Evolutionary conservation across 257 asterid genomes (phyloP).

Genomic region (Capsicum baccatum): DNA sequence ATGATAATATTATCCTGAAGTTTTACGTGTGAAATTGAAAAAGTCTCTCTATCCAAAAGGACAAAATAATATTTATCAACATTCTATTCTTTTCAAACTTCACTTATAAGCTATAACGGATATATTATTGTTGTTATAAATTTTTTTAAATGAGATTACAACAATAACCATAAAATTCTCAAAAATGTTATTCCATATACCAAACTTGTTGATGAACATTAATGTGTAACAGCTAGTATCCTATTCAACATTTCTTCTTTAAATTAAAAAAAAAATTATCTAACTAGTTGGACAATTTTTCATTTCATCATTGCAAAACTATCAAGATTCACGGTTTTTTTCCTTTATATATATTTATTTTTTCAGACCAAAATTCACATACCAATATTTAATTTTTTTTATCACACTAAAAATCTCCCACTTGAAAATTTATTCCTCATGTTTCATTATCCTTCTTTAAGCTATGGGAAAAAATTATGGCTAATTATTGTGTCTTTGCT

Average conservation of each 20-base stretch:
- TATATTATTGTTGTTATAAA: too few relatives aligned
- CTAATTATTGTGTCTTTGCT: background rate
- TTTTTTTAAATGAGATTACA: background rate
- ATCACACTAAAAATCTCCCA: background rate
- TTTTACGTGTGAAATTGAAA: too few relatives aligned
- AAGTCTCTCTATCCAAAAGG: too few relatives aligned
- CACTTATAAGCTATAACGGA: too few relatives aligned
- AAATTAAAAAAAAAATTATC: background rate
- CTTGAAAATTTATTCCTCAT: background rate
- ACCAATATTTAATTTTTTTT: background rate
- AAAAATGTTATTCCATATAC: background rate
- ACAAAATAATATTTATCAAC: too few relatives aligned
- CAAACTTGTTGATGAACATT: background rate
- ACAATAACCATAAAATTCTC: background rate
- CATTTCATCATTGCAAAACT: background rate
- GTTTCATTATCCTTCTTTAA: background rate
- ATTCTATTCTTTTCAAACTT: too few relatives aligned
- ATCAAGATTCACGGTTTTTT: slow-evolving; percentile 1
- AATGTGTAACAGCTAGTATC: background rate
- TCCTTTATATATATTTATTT: background rate
- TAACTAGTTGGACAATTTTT: background rate
- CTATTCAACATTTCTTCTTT: background rate
- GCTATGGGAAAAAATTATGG: background rate
- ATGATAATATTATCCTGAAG: too few relatives aligned
- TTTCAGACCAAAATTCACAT: background rate